Base-by-base conservation (phyloP, 108 stramenopile species). In the Pseudonitzschia delicatissima region DNA sequence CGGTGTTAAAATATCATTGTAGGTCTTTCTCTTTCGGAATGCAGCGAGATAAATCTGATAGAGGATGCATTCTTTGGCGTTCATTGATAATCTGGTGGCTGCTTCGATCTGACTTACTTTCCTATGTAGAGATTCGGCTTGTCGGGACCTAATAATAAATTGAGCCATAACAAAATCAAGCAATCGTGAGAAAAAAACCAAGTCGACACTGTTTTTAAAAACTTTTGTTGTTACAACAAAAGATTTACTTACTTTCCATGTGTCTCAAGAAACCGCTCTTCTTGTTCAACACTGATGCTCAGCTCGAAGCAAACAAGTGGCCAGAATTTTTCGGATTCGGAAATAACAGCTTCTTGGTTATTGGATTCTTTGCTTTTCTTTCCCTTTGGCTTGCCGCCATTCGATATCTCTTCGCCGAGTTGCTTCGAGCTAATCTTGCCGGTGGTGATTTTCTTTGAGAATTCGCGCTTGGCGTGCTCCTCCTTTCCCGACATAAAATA, bases 231-330 rank as follows among this genome's bases (percentile, higher is more conserved):
- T n/a, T n/a, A n/a, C n/a, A n/a, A n/a, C n/a, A 25, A 49, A 34
- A 2, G 11, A 66, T 21, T 5, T 23, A 76, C 83, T 66, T 59
- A 82, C 82, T 74, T 55, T 60, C 71, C 71, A 44, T 73, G 72
- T 36, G 72, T 66, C 52, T 79, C 72, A 34, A 88, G 45, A 28
- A 93, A 63, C 12, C 79, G 74, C 33, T 93, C 92, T 78, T 93
- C 92, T 62, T 93, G 92, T 33, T 93, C 92, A 48, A 91, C 88
- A 18, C 88, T 87, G 49, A 95, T 77, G 31, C 81, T 85, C 45
- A 92, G 61, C 59, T 95, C 93, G 64, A 79, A 83, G 66, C 91
- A 95, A 20, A 77, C 64, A 25, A 95, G 62, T 0, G 93, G 93
- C 93, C 93, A 95, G 75, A 90, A 80, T 7, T 76, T 67, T 18